A percentile compares a stretch with the other conserved stretches of the same genome.
Evolutionary conservation across 306 rosid genomes (phyloP).

Genomic region (Oxytropis ochrocephala): DNA sequence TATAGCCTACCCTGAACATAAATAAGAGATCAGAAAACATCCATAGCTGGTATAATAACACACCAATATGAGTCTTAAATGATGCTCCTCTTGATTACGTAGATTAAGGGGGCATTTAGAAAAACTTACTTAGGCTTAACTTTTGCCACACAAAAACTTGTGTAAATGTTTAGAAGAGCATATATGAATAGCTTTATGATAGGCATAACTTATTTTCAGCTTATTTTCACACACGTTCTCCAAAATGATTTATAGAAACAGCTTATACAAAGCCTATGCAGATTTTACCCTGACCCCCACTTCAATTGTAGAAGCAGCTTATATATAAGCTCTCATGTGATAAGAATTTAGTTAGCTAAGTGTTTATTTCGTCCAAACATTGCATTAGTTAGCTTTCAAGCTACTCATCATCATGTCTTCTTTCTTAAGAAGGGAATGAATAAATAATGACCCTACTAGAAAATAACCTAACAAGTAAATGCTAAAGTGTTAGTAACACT

Average conservation of each 20-base stretch:
- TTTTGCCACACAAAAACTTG: neutral
- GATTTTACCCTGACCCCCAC: too few relatives aligned
- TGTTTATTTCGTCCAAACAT: too few relatives aligned
- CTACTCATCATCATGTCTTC: neutral
- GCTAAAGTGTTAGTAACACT: neutral
- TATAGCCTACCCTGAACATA: constrained; percentile 87
- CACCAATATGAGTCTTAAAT: neutral
- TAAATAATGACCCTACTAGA: neutral
- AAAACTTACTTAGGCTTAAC: neutral
- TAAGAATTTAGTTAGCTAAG: neutral
- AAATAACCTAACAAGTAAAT: neutral
- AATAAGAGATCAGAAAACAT: constrained; percentile 43
- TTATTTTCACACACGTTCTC: neutral
- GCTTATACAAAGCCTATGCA: neutral
- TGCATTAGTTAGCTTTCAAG: too few relatives aligned
- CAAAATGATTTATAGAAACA: neutral
- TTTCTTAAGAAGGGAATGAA: neutral
- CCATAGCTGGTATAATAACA: neutral
- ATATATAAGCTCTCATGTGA: neutral
- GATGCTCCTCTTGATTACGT: neutral
- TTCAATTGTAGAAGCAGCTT: neutral
- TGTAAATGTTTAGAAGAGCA: neutral
- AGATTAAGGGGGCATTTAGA: neutral
- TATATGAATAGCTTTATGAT: neutral
- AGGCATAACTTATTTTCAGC: neutral